These are phyloP conservation scores for Penicillium sclerotiorum DNA, from an alignment of 2,329 filamentous ascomycete genomes.

Conservation along the genomic window DNA sequence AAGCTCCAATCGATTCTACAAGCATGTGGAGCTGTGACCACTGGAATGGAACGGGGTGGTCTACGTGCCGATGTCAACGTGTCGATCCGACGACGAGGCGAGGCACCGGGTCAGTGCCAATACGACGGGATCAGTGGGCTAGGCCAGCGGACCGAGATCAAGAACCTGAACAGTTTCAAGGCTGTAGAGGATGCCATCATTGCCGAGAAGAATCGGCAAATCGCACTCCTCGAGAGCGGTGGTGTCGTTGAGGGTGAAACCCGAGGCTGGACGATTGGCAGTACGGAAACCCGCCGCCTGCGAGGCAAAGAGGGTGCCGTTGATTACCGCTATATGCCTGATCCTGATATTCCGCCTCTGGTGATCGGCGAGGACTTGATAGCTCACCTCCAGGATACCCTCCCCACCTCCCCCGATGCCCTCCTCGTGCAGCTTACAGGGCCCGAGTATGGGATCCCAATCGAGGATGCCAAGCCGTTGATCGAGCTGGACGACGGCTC, in stretches of 20 bases:
- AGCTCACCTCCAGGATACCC: constrained; percentile 59
- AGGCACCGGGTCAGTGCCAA: constrained; percentile 44
- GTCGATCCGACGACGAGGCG: constrained; percentile 70
- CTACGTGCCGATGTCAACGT: constrained; percentile 94
- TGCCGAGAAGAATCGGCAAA: constrained; percentile 87
- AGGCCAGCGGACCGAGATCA: constrained; percentile 92
- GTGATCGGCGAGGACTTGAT: constrained; percentile 73
- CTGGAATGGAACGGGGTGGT: constrained; percentile 91
- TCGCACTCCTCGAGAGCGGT: constrained; percentile 73
- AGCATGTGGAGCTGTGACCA: constrained; percentile 80
- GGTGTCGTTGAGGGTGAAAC: constrained; percentile 81
- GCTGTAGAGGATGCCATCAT: constrained; percentile 93
- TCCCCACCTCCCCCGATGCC: constrained; percentile 74
- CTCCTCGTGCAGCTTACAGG: constrained; percentile 65
- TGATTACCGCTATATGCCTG: constrained; percentile 98
- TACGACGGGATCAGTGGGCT: constrained; percentile 65
- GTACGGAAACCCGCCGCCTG: constrained; percentile 76
- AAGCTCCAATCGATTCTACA: constrained; percentile 83
- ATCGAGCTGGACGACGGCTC: constrained; percentile 76
- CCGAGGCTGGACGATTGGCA: constrained; percentile 85
- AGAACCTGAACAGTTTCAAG: constrained; percentile 93
- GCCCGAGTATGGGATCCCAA: constrained; percentile 66
- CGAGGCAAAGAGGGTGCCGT: constrained; percentile 95
- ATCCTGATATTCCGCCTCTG: constrained; percentile 83
- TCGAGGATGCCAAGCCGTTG: constrained; percentile 82